These are phyloP conservation scores for Bipolaris zeicola DNA, from an alignment of 2,329 filamentous ascomycete species.

Conservation along the genomic window DNA sequence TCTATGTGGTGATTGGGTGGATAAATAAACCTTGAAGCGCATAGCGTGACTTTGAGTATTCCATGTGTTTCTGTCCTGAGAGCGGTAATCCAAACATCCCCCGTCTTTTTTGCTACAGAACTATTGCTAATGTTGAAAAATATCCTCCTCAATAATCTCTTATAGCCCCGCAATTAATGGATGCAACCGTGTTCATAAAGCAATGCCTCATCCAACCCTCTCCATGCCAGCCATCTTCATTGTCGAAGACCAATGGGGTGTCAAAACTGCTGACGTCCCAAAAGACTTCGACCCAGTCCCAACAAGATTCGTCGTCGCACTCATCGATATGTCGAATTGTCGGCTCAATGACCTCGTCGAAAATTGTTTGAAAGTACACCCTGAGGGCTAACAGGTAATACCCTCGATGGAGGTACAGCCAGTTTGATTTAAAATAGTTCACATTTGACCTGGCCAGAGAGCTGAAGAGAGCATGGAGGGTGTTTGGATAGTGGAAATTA, in stretches of 20 bases:
- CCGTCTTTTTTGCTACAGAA: too few relatives aligned
- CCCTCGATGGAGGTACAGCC: background rate
- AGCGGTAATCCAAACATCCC: too few relatives aligned
- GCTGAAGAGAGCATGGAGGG: conserved; percentile 8
- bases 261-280: background rate
- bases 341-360: background rate
- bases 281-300: conserved; percentile 5
- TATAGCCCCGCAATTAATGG: conserved; percentile 1
- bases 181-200: background rate
- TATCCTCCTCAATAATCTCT: background rate
- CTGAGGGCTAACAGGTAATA: background rate
- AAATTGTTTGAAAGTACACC: background rate
- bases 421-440: background rate
- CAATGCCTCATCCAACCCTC: background rate
- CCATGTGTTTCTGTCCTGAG: background rate
- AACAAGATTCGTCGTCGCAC: background rate
- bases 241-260: background rate
- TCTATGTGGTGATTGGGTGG: too few relatives aligned
- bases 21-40: too few relatives aligned
- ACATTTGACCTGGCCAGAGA: conserved; percentile 4
- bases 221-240: background rate
- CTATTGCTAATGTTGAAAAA: too few relatives aligned
- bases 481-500: conserved; percentile 10
- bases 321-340: background rate
- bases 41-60: too few relatives aligned